A percentile compares a stretch with the other conserved stretches of the same genome.
Evolutionary conservation across 805 yeast genomes (phyloP).

Genomic region (Jamesozyma piceae): DNA sequence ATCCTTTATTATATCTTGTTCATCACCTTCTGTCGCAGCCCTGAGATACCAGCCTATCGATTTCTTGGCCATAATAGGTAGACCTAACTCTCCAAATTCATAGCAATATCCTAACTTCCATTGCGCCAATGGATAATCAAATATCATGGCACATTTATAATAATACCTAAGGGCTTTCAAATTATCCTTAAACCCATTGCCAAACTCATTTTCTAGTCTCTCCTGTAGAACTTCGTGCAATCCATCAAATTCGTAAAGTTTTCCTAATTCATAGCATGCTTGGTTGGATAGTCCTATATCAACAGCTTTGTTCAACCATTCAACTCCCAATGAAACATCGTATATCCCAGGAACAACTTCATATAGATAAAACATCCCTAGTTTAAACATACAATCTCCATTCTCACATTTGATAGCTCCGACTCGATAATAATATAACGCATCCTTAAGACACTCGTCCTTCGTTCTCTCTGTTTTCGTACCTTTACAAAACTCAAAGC

Average conservation of each 20-base stretch:
- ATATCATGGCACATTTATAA: constrained; percentile 46
- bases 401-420: constrained; percentile 56
- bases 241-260: constrained; percentile 41
- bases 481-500: constrained; percentile 46
- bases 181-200: constrained; percentile 21
- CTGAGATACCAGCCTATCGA: constrained; percentile 68
- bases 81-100: constrained; percentile 55
- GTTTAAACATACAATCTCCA: constrained; percentile 59
- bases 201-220: constrained; percentile 3
- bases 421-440: constrained; percentile 44
- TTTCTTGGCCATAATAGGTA: constrained; percentile 44
- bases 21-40: constrained; percentile 37
- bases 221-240: constrained; percentile 18
- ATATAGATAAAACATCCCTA: constrained; percentile 54
- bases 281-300: constrained; percentile 35
- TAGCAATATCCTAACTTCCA: constrained; percentile 62
- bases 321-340: constrained; percentile 28
- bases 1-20: constrained; percentile 23
- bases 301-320: constrained; percentile 46
- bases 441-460: constrained; percentile 33
- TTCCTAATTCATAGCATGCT: constrained; percentile 49
- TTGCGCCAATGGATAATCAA: constrained; percentile 58
- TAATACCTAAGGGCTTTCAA: constrained; percentile 43
- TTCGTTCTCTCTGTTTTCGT: constrained; percentile 33
- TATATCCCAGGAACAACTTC: constrained; percentile 26